phyloP scores from a whole-genome alignment of 768 basidiomycete species.

The Auriscalpium orientale region DNA sequence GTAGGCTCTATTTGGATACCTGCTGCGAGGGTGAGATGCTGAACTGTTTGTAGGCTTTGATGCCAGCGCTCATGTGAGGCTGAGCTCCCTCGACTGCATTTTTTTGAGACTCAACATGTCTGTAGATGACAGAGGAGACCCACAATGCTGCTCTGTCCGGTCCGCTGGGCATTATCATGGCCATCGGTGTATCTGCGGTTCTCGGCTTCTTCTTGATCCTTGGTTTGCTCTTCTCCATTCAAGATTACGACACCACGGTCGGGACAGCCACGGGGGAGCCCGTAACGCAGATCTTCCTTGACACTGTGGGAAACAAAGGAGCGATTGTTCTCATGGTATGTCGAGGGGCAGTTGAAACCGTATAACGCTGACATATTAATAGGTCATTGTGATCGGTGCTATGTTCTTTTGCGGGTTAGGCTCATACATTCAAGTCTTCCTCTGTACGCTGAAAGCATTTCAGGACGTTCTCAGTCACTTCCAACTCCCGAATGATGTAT shows the following conservation, averaged over 20 bases:
- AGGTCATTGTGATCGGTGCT: constrained; percentile 60
- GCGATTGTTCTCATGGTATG: constrained; percentile 67
- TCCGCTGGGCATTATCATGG: constrained; percentile 59
- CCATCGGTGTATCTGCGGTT: constrained; percentile 63
- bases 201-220: constrained; percentile 73
- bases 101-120: too few species aligned
- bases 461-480: constrained; percentile 71
- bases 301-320: constrained; percentile 66
- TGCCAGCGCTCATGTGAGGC: constrained; percentile 58
- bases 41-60: constrained; percentile 48
- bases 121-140: constrained; percentile 74
- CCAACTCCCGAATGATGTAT: constrained; percentile 80
- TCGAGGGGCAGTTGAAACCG: neutral
- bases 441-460: neutral
- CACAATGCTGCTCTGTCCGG: constrained; percentile 54
- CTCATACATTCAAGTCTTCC: neutral
- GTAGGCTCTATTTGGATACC: constrained; percentile 25
- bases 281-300: constrained; percentile 72
- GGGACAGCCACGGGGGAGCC: constrained; percentile 53
- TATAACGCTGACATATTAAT: neutral
- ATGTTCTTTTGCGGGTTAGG: constrained; percentile 69
- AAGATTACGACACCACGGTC: constrained; percentile 53
- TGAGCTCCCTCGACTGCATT: neutral
- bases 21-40: neutral
- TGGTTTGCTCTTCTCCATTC: constrained; percentile 70